phyloP scores from a whole-genome alignment of 306 rosid genomes.

The Malus orientalis region DNA sequence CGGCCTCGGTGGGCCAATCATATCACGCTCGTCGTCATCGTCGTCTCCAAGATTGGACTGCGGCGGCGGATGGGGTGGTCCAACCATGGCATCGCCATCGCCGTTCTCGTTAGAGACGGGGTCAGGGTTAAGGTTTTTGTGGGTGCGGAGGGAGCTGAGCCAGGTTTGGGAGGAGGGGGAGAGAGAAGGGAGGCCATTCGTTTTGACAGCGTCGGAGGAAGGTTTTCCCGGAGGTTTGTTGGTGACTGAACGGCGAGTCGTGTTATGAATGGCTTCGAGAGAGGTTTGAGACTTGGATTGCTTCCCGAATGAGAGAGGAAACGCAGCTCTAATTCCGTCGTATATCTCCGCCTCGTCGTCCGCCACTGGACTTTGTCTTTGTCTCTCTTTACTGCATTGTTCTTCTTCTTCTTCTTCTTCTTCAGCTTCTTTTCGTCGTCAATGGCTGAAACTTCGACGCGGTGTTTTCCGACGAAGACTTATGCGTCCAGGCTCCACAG shows the following conservation, averaged over 20 bases:
- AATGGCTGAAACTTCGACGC: not conserved
- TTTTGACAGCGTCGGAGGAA: constrained; percentile 10
- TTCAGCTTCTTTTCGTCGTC: not conserved
- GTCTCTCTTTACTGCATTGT: not conserved
- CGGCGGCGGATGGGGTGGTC: constrained; percentile 53
- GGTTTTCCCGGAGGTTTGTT: constrained; percentile 19
- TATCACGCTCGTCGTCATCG: constrained; percentile 23
- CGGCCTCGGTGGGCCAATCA: constrained; percentile 68
- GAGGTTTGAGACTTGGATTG: constrained; percentile 76
- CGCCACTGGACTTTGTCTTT: not conserved
- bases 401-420: not conserved
- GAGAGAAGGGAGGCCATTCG: constrained; percentile 40
- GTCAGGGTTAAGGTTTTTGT: constrained; percentile 35
- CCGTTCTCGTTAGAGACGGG: constrained; percentile 17
- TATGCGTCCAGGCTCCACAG: not conserved
- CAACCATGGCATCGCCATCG: constrained; percentile 33
- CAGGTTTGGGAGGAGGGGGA: constrained; percentile 71
- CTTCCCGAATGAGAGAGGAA: constrained; percentile 81
- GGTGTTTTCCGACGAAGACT: not conserved
- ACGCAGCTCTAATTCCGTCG: constrained; percentile 68
- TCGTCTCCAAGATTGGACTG: not conserved
- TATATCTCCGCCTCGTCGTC: constrained; percentile 74
- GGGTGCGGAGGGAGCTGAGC: constrained; percentile 51
- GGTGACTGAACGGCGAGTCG: constrained; percentile 51
- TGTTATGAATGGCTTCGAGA: constrained; percentile 74